Percentiles rank a stretch among this genome's conserved stretches.
Conservation (phyloP, 2,329 filamentous ascomycete species). For the Epicoccum sorghinum region DNA sequence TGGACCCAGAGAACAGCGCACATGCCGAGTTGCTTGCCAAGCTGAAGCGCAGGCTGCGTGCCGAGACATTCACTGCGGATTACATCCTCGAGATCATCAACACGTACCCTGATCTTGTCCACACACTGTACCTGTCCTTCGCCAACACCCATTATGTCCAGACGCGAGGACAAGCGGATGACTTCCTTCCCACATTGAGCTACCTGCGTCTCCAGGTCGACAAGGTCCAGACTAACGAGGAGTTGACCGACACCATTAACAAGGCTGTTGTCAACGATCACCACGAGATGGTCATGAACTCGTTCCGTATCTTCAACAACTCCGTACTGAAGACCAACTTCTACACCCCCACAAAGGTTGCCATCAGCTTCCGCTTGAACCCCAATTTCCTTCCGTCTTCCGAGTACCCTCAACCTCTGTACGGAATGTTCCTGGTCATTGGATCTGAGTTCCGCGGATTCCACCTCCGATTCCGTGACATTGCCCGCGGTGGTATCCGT, state of each 20-base stretch:
- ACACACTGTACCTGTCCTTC: slow-evolving; percentile 88
- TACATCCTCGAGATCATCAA: slow-evolving; percentile 98
- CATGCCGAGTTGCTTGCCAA: slow-evolving; percentile 89
- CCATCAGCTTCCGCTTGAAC: slow-evolving; percentile 92
- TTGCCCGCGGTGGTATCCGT: slow-evolving; percentile 93
- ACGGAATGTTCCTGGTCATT: slow-evolving; percentile 98
- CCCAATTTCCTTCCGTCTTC: slow-evolving; percentile 85
- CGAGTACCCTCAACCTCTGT: slow-evolving; percentile 92
- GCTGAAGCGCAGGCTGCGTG: slow-evolving; percentile 92
- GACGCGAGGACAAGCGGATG: slow-evolving; percentile 67
- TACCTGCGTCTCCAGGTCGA: slow-evolving; percentile 70
- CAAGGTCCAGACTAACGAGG: slow-evolving; percentile 57
- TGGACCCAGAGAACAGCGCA: slow-evolving; percentile 80
- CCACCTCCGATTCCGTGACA: slow-evolving; percentile 96
- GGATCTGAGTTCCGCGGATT: slow-evolving; percentile 96
- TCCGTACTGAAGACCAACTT: slow-evolving; percentile 95
- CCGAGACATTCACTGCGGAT: slow-evolving; percentile 96
- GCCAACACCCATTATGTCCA: slow-evolving; percentile 83
- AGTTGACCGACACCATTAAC: slow-evolving; percentile 48
- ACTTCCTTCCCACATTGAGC: slow-evolving; percentile 73
- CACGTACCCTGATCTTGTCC: slow-evolving; percentile 84
- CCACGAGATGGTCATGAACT: slow-evolving; percentile 96
- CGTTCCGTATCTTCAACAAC: slow-evolving; percentile 94
- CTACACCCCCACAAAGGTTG: slow-evolving; percentile 98
- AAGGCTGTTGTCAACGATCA: slow-evolving; percentile 74